phyloP scores from a whole-genome alignment of 2,329 filamentous ascomycete species.

The Diaporthe ilicicola region DNA sequence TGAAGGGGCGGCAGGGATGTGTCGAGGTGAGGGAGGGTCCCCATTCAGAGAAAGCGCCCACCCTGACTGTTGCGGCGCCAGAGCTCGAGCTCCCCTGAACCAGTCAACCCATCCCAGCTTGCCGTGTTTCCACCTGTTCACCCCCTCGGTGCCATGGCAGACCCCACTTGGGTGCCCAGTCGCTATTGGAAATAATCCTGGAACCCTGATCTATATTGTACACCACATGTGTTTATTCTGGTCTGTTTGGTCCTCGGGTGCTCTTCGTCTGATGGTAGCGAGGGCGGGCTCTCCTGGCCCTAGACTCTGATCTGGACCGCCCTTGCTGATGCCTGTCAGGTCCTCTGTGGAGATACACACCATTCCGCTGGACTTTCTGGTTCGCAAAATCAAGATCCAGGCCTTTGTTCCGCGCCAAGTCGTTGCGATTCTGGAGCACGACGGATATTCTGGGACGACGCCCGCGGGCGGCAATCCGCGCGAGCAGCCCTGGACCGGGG shows the following conservation, averaged over 20 bases:
- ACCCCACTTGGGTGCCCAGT: neutral
- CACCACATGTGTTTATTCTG: neutral
- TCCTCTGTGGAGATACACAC: neutral
- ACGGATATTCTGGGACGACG: slow-evolving; percentile 10
- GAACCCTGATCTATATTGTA: slow-evolving; percentile 19
- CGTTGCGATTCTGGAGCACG: slow-evolving; percentile 11
- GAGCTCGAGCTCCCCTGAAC: slow-evolving; percentile 18
- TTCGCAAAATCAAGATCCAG: slow-evolving; percentile 8
- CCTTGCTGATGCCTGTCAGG: slow-evolving; percentile 3
- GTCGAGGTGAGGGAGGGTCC: slow-evolving; percentile 10
- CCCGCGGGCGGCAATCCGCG: neutral
- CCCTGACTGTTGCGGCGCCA: slow-evolving; percentile 24
- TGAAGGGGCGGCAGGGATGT: slow-evolving; percentile 21
- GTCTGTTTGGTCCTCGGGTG: slow-evolving; percentile 13
- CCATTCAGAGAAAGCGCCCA: slow-evolving; percentile 5
- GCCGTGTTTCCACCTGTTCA: slow-evolving; percentile 13
- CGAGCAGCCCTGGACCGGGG: slow-evolving; percentile 5
- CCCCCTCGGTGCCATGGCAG: slow-evolving; percentile 8
- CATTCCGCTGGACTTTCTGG: slow-evolving; percentile 6
- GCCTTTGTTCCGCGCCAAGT: neutral
- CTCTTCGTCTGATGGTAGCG: neutral
- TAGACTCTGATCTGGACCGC: neutral
- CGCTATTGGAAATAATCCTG: slow-evolving; percentile 6
- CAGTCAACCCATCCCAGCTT: slow-evolving; percentile 23
- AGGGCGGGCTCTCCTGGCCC: neutral